Evolutionary conservation across 2,329 filamentous ascomycete species (phyloP).

Genomic region (Botryotinia narcissicola): DNA sequence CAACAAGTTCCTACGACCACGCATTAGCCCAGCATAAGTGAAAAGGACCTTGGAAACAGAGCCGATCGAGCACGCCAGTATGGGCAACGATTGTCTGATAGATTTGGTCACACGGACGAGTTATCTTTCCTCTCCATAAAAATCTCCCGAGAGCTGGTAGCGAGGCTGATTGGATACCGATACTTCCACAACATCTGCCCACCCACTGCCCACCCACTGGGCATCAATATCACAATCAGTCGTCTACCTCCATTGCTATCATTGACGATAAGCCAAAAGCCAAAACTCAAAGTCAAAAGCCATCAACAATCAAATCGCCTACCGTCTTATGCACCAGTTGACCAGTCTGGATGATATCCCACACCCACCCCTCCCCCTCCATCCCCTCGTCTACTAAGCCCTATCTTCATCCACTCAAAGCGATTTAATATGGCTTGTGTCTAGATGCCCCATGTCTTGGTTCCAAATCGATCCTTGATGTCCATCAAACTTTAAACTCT

Average conservation of each 20-base stretch:
- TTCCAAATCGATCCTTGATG: neutral
- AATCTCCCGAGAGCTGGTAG: neutral
- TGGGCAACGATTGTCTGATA: conserved; percentile 7
- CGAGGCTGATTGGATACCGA: neutral
- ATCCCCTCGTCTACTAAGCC: conserved; percentile 12
- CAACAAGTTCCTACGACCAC: neutral
- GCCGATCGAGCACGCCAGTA: conserved; percentile 5
- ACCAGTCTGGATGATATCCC: neutral
- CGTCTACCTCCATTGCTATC: neutral
- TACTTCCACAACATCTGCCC: neutral
- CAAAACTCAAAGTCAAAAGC: neutral
- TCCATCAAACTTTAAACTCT: conserved; percentile 1
- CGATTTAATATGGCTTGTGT: neutral
- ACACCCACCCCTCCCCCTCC: neutral
- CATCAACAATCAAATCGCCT: neutral
- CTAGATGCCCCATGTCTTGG: neutral
- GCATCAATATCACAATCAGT: neutral
- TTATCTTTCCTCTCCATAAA: neutral
- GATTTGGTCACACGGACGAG: conserved; percentile 9
- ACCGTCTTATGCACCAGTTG: neutral
- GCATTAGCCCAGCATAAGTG: neutral
- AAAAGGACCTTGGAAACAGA: neutral
- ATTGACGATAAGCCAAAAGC: neutral
- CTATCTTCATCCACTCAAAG: conserved; percentile 9
- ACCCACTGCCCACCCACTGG: neutral